Percentiles rank a stretch among this genome's conserved stretches.
Conservation (phyloP, 495 filamentous ascomycete species). For the Penicillium parvum region DNA sequence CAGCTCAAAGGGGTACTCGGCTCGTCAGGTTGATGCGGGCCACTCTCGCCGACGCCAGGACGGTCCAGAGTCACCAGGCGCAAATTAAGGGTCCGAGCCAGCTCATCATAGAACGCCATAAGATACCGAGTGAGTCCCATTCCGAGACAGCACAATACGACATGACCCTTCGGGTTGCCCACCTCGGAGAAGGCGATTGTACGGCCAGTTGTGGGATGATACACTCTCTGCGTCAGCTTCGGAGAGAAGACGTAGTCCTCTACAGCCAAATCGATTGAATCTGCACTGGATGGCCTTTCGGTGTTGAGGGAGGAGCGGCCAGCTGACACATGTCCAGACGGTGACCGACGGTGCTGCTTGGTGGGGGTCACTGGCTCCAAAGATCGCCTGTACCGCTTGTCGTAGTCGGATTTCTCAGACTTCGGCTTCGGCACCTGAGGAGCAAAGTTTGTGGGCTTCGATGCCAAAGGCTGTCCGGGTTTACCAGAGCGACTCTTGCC, state of each 20-base stretch:
- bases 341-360: slow-evolving; percentile 37
- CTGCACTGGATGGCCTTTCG: slow-evolving; percentile 66
- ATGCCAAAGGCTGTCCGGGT: slow-evolving; percentile 39
- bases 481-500: slow-evolving; percentile 47
- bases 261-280: slow-evolving; percentile 86
- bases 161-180: slow-evolving; percentile 84
- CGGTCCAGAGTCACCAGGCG: slow-evolving; percentile 91
- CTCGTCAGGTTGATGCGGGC: slow-evolving; percentile 66
- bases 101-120: slow-evolving; percentile 95
- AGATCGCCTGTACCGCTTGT: slow-evolving; percentile 35
- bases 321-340: slow-evolving; percentile 33
- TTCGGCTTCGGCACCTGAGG: slow-evolving; percentile 36
- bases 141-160: slow-evolving; percentile 93
- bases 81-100: slow-evolving; percentile 82
- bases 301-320: slow-evolving; percentile 29
- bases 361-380: slow-evolving; percentile 35
- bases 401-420: slow-evolving; percentile 33
- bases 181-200: slow-evolving; percentile 96
- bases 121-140: slow-evolving; percentile 97
- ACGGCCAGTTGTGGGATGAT: slow-evolving; percentile 78
- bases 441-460: slow-evolving; percentile 40
- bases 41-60: slow-evolving; percentile 91
- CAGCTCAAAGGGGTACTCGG: slow-evolving; percentile 84
- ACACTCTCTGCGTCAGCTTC: slow-evolving; percentile 79
- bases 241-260: slow-evolving; percentile 79